These are phyloP conservation scores for Penicillium bialowiezense DNA, from an alignment of 495 filamentous ascomycete species.

Conservation along the genomic window DNA sequence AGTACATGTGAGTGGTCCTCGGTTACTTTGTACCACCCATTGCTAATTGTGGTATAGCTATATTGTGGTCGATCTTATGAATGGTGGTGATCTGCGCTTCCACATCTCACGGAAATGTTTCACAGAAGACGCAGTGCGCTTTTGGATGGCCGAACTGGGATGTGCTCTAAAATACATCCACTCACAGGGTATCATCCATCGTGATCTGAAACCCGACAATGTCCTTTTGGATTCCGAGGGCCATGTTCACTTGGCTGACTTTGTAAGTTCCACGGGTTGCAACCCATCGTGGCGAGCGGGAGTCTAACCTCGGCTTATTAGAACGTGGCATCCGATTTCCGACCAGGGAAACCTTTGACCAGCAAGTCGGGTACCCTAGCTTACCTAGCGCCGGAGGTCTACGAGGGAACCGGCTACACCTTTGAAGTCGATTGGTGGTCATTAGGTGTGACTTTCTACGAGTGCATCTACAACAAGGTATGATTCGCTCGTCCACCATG, in stretches of 20 bases:
- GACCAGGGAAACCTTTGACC: constrained; percentile 74
- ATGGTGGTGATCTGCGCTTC: constrained; percentile 92
- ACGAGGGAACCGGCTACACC: constrained; percentile 80
- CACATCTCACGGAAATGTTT: constrained; percentile 98
- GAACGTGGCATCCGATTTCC: constrained; percentile 96
- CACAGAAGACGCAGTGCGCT: constrained; percentile 93
- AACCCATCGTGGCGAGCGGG: background rate
- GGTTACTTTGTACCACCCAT: background rate
- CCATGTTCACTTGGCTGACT: constrained; percentile 96
- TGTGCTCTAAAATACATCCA: constrained; percentile 94
- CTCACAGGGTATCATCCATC: constrained; percentile 87
- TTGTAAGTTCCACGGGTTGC: constrained; percentile 58
- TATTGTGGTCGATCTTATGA: constrained; percentile 98
- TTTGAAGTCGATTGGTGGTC: constrained; percentile 98
- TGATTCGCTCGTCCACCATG: too few species aligned
- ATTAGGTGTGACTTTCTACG: constrained; percentile 92
- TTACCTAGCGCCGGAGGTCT: constrained; percentile 95
- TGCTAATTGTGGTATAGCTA: constrained; percentile 59
- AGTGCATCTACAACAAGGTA: constrained; percentile 99
- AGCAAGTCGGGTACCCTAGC: constrained; percentile 97
- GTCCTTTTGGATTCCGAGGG: constrained; percentile 90
- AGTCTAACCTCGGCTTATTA: constrained; percentile 27
- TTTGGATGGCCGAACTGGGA: constrained; percentile 93
- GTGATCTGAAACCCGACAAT: constrained; percentile 97
- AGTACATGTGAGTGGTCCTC: constrained; percentile 77